Evolutionary conservation across 2,329 filamentous ascomycete genomes (phyloP).

Genomic region (Colletotrichum scovillei): DNA sequence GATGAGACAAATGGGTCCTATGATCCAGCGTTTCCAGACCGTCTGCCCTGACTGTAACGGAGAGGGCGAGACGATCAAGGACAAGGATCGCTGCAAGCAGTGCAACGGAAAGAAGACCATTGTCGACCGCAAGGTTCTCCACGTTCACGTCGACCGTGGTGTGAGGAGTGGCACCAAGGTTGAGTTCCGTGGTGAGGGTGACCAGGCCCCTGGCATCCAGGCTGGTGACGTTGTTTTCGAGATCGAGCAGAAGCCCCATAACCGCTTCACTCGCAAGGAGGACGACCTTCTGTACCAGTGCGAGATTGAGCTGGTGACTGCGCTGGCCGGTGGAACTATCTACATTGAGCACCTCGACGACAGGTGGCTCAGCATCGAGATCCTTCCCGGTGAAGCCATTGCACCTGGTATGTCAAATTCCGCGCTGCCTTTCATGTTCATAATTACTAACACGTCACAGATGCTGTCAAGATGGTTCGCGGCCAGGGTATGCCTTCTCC

Average conservation of each 20-base stretch:
- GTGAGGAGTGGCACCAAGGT: slow-evolving; percentile 95
- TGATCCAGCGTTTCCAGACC: slow-evolving; percentile 99
- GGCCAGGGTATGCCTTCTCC: slow-evolving; percentile 98
- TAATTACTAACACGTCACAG: slow-evolving; percentile 57
- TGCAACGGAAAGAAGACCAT: slow-evolving; percentile 98
- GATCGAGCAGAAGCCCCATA: slow-evolving; percentile 99
- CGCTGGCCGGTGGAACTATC: slow-evolving; percentile 89
- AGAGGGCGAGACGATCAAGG: slow-evolving; percentile 95
- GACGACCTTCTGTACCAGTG: slow-evolving; percentile 96
- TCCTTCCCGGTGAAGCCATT: slow-evolving; percentile 94
- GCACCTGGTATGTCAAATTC: slow-evolving; percentile 77
- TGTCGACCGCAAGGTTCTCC: slow-evolving; percentile 96
- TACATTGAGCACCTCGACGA: slow-evolving; percentile 98
- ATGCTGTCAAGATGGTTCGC: slow-evolving; percentile 90
- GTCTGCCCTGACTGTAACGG: slow-evolving; percentile 98
- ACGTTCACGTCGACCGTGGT: slow-evolving; percentile 96
- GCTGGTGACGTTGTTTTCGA: slow-evolving; percentile 98
- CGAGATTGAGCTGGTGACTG: slow-evolving; percentile 95
- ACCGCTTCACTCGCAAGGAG: slow-evolving; percentile 93
- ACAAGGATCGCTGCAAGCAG: slow-evolving; percentile 97
- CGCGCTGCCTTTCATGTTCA: not conserved
- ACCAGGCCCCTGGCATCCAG: slow-evolving; percentile 92
- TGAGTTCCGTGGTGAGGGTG: slow-evolving; percentile 96
- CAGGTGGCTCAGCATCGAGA: slow-evolving; percentile 93
- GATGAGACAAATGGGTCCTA: slow-evolving; percentile 99